Percentiles rank a stretch among this genome's conserved stretches.
These are phyloP conservation scores for Bidens hawaiensis DNA, from an alignment of 140 eudicot species.

Conservation along the genomic window DNA sequence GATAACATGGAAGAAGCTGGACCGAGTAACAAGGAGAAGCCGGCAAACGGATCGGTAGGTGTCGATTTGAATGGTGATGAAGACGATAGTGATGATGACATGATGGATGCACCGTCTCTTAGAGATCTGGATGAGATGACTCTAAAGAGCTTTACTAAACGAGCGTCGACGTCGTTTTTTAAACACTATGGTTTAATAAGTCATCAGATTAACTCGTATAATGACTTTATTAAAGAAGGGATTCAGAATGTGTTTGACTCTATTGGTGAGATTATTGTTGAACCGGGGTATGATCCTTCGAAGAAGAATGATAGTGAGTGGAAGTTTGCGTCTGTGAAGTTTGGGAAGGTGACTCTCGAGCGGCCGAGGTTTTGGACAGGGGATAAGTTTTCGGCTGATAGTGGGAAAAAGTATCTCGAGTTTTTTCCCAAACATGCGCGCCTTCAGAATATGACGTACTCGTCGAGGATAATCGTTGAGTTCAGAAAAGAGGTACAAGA, in stretches of 20 bases:
- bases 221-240: conserved; percentile 66
- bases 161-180: conserved; percentile 58
- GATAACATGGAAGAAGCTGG: conserved; percentile 49
- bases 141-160: conserved; percentile 44
- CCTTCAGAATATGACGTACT: conserved; percentile 90
- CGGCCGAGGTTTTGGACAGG: conserved; percentile 65
- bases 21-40: conserved; percentile 44
- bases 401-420: conserved; percentile 43
- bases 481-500: conserved; percentile 41
- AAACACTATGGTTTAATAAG: conserved; percentile 69
- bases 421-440: conserved; percentile 87
- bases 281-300: conserved; percentile 90
- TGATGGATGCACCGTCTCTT: conserved; percentile 27
- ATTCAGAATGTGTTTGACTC: conserved; percentile 72
- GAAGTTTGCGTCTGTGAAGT: conserved; percentile 57
- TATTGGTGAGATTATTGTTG: conserved; percentile 61
- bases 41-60: conserved; percentile 27
- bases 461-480: conserved; percentile 59
- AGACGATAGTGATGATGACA: conserved; percentile 44
- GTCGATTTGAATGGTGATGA: conserved; percentile 45
- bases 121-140: conserved; percentile 40
- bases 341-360: conserved; percentile 73
- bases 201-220: conserved; percentile 81
- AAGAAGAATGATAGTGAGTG: conserved; percentile 91
- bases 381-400: conserved; percentile 41